Evolutionary conservation across 257 asterid species (phyloP).

Genomic region (Leonotis leonurus): DNA sequence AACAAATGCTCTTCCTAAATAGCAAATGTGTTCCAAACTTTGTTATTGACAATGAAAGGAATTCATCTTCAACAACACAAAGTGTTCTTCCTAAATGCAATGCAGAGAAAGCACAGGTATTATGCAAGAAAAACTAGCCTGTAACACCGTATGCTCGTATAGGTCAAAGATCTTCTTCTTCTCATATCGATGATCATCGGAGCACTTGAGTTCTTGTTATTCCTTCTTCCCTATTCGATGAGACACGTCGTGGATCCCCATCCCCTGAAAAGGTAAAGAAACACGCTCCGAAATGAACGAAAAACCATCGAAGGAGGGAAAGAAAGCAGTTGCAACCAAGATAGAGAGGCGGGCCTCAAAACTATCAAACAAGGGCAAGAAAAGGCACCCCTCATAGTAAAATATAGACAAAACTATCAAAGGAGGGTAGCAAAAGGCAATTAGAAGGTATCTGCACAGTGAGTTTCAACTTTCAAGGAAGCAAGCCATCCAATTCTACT

Average conservation of each 20-base stretch:
- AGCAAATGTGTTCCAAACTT: too few relatives aligned
- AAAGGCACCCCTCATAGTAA: too few relatives aligned
- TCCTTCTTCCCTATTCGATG: conserved; percentile 84
- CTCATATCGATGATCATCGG: neutral
- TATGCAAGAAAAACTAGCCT: neutral
- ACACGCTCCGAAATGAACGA: too few relatives aligned
- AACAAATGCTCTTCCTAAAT: neutral
- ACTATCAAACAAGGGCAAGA: neutral
- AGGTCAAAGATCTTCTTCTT: neutral
- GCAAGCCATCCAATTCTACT: too few relatives aligned
- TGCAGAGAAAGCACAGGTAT: too few relatives aligned
- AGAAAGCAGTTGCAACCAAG: conserved; percentile 41
- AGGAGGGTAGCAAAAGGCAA: too few relatives aligned
- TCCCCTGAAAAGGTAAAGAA: conserved; percentile 31
- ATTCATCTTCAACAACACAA: neutral
- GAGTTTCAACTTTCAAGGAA: too few relatives aligned
- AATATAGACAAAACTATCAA: too few relatives aligned
- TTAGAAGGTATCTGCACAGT: too few relatives aligned
- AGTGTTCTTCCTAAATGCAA: neutral
- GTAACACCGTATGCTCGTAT: neutral
- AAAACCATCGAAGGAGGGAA: neutral
- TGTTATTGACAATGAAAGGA: neutral
- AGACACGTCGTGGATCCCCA: conserved; percentile 69
- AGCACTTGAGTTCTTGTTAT: conserved; percentile 19
- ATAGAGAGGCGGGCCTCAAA: conserved; percentile 24